These are phyloP conservation scores for Starmerella asiatica DNA, from an alignment of 805 yeast genomes.

Conservation along the genomic window DNA sequence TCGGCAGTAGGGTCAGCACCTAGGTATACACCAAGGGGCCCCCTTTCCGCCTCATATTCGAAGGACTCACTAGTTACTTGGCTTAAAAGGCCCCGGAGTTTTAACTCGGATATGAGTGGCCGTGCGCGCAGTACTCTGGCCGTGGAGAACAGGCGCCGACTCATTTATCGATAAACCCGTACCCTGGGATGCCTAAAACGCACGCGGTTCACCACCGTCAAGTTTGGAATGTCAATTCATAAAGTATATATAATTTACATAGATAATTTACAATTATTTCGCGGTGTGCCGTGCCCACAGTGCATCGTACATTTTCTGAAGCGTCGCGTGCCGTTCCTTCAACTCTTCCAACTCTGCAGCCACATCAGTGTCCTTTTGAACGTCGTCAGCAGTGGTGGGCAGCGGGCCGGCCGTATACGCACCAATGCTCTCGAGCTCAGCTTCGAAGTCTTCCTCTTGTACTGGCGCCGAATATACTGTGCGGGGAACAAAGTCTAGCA, in stretches of 20 bases:
- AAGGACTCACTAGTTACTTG: slow-evolving; percentile 22
- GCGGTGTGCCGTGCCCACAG: slow-evolving; percentile 19
- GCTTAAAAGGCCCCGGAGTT: slow-evolving; percentile 37
- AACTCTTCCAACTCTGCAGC: slow-evolving; percentile 8
- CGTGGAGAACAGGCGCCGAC: slow-evolving; percentile 1
- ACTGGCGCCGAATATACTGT: neutral
- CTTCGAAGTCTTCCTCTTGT: neutral
- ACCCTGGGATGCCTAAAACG: too few relatives aligned
- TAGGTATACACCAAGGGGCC: slow-evolving; percentile 54
- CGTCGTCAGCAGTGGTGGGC: neutral
- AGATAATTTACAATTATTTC: neutral
- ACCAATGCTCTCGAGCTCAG: neutral
- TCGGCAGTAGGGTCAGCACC: slow-evolving; percentile 95
- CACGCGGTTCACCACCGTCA: too few relatives aligned
- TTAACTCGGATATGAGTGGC: slow-evolving; percentile 32
- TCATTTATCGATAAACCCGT: too few relatives aligned
- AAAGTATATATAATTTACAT: too few relatives aligned
- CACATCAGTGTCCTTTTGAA: neutral
- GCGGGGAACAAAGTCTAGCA: slow-evolving; percentile 8
- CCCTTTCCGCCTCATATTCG: slow-evolving; percentile 20
- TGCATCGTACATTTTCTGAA: slow-evolving; percentile 22
- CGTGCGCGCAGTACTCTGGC: neutral
- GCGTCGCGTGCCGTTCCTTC: slow-evolving; percentile 15
- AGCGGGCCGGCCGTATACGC: neutral
- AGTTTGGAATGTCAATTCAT: too few relatives aligned